Evolutionary conservation across 108 stramenopile genomes (phyloP).

Genomic region (Nannochloropsis granulata): DNA sequence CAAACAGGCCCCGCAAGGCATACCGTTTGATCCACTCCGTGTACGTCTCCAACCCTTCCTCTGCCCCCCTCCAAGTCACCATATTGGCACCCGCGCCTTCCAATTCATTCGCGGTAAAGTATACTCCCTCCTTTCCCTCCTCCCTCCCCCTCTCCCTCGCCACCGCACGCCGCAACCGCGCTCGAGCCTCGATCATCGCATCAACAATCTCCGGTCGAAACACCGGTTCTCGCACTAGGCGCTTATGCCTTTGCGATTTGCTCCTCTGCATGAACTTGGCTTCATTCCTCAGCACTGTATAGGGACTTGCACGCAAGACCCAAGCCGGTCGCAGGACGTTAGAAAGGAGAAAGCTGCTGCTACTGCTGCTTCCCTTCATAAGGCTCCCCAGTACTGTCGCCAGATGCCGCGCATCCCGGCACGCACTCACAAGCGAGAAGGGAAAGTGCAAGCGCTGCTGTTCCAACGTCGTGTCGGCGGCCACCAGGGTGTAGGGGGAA

Average conservation of each 20-base stretch:
- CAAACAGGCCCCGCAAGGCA: neutral
- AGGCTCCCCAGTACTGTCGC: conserved; percentile 20
- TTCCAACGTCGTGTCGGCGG: conserved; percentile 60
- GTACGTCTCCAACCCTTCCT: conserved; percentile 14
- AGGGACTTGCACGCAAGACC: conserved; percentile 61
- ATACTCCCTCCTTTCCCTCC: neutral
- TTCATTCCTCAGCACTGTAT: conserved; percentile 62
- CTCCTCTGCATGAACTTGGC: conserved; percentile 44
- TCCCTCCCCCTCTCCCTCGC: neutral
- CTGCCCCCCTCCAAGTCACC: conserved; percentile 5
- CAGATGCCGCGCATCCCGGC: neutral
- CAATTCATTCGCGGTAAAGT: neutral
- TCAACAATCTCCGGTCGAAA: conserved; percentile 9
- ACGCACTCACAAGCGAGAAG: conserved; percentile 52
- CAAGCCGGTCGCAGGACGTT: conserved; percentile 76
- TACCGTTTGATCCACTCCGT: conserved; percentile 15
- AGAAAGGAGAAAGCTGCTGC: conserved; percentile 19
- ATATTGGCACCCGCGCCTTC: conserved; percentile 18
- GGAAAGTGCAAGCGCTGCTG: conserved; percentile 72
- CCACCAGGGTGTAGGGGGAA: conserved; percentile 77
- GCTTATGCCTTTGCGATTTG: conserved; percentile 4
- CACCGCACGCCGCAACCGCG: neutral
- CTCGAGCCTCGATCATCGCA: conserved; percentile 15
- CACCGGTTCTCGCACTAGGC: neutral
- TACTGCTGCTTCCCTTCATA: neutral